Evolutionary conservation across 148 eudicot species (phyloP).

Genomic region (Camellia japonica): DNA sequence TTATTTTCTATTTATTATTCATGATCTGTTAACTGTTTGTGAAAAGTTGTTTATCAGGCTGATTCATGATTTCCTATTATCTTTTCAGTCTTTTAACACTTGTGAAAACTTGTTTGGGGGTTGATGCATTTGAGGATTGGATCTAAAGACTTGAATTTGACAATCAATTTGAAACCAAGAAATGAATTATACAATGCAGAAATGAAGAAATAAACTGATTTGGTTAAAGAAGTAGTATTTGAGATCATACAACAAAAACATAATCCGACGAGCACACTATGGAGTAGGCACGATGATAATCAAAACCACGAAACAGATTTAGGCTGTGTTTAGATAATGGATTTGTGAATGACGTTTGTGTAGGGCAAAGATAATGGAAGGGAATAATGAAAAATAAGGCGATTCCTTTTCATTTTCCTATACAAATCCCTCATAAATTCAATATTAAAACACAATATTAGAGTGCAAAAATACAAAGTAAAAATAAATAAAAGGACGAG

Average conservation of each 20-base stretch:
- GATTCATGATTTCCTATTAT: neutral
- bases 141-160: neutral
- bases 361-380: too few species aligned
- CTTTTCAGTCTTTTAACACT: neutral
- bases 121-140: neutral
- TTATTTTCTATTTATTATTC: neutral
- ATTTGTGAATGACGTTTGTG: too few species aligned
- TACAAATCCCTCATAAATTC: too few species aligned
- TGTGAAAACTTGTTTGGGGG: neutral
- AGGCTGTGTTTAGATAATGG: too few species aligned
- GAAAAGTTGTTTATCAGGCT: neutral
- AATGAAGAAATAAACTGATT: neutral
- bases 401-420: too few species aligned
- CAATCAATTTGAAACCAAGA: neutral
- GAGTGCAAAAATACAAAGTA: too few species aligned
- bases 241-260: neutral
- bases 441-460: too few species aligned
- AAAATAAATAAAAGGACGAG: neutral
- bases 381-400: too few species aligned
- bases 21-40: slow-evolving; percentile 6
- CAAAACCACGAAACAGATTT: neutral
- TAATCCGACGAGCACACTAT: neutral
- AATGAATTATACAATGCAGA: neutral
- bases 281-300: neutral
- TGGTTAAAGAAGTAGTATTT: neutral